These are phyloP conservation scores for Peterozyma xylosa DNA, from an alignment of 805 yeast genomes.

Conservation along the genomic window DNA sequence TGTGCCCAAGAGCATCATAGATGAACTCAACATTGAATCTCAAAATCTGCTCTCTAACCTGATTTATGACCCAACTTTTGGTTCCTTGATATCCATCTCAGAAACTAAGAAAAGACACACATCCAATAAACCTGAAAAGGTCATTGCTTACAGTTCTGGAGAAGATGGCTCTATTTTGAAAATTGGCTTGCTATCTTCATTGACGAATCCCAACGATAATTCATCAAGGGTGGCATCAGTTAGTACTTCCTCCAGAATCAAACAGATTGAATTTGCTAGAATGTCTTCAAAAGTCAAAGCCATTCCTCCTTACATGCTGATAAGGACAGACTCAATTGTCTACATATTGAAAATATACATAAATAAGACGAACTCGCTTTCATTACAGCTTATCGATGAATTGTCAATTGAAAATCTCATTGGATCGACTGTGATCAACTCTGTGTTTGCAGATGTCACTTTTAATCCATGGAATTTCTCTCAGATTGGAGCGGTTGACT, in stretches of 20 bases:
- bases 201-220: conserved; percentile 9
- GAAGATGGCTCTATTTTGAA: conserved; percentile 21
- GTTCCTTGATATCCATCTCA: conserved; percentile 17
- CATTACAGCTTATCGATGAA: conserved; percentile 9
- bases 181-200: conserved; percentile 14
- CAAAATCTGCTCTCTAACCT: conserved; percentile 16
- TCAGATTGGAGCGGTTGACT: conserved; percentile 38
- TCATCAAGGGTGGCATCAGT: conserved; percentile 7
- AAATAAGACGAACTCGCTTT: conserved; percentile 7
- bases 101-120: conserved; percentile 8
- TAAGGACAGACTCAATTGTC: conserved; percentile 22
- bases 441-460: conserved; percentile 32
- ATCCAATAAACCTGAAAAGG: conserved; percentile 3
- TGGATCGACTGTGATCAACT: conserved; percentile 12
- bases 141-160: conserved; percentile 24
- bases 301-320: conserved; percentile 15
- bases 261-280: conserved; percentile 22
- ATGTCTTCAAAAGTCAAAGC: conserved; percentile 4
- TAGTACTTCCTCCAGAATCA: conserved; percentile 18
- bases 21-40: conserved; percentile 19
- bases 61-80: conserved; percentile 29
- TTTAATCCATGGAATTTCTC: conserved; percentile 33
- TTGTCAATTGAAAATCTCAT: conserved; percentile 16
- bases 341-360: conserved; percentile 18
- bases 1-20: conserved; percentile 19